These are phyloP conservation scores for Ottelia alismoides DNA, from an alignment of 106 monocot species.

Conservation along the genomic window DNA sequence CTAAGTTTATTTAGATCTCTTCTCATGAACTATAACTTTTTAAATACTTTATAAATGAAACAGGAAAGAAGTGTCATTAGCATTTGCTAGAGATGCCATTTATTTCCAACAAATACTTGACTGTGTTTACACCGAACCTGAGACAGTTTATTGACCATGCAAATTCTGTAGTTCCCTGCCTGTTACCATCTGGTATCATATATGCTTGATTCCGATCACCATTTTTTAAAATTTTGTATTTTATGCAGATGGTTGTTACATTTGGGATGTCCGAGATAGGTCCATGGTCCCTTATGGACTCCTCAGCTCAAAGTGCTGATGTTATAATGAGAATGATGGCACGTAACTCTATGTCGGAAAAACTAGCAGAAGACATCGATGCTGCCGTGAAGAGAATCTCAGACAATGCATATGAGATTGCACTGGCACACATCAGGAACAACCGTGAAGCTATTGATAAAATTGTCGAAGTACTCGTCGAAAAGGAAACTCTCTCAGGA, in stretches of 20 bases:
- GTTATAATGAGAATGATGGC: conserved; percentile 99
- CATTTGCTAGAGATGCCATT: no score
- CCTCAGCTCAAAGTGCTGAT: conserved; percentile 53
- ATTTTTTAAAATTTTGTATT: no score
- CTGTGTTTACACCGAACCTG: no score
- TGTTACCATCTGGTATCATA: no score
- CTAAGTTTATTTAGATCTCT: no score
- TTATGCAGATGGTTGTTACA: conserved; percentile 63
- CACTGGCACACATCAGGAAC: conserved; percentile 64
- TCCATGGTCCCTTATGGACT: conserved; percentile 91
- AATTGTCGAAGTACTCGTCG: conserved; percentile 75
- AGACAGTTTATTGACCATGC: no score
- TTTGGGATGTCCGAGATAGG: conserved; percentile 98
- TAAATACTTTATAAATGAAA: no score
- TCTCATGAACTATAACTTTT: no score
- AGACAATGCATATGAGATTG: conserved; percentile 57
- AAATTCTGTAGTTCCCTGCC: no score
- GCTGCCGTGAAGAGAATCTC: conserved; percentile 59
- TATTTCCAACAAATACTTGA: no score
- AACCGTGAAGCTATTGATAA: conserved; percentile 87
- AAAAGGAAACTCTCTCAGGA: conserved; percentile 66
- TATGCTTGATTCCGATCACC: no score
- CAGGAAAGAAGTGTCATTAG: no score
- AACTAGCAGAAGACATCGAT: conserved; percentile 76
- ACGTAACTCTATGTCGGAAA: conserved; percentile 96